Conservation (phyloP, 495 filamentous ascomycete species). For the Thermothielavioides terrestris region DNA sequence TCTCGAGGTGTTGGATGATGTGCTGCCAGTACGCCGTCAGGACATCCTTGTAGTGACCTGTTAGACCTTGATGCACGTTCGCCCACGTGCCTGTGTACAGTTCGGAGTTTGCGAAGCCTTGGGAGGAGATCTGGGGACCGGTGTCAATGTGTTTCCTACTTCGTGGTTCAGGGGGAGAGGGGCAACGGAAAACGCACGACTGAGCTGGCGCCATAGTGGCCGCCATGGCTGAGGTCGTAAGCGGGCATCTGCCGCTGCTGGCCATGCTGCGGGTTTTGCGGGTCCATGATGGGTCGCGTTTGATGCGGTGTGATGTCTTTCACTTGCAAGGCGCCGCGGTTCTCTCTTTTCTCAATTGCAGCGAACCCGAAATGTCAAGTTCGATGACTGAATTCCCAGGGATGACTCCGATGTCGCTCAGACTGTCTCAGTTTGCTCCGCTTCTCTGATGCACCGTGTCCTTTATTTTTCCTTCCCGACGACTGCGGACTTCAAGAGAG, state of each 20-base stretch:
- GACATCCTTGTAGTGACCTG: conserved; percentile 89
- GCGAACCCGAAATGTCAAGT: background rate
- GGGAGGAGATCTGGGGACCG: conserved; percentile 38
- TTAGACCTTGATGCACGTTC: conserved; percentile 94
- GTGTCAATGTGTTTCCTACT: conserved; percentile 1
- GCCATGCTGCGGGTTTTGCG: conserved; percentile 35
- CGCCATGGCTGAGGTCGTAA: conserved; percentile 75
- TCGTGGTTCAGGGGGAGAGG: background rate
- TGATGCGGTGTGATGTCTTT: background rate
- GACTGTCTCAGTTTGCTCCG: background rate
- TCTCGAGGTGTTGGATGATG: conserved; percentile 88
- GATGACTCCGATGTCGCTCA: conserved; percentile 1
- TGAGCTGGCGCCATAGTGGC: conserved; percentile 86
- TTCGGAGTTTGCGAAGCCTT: conserved; percentile 78
- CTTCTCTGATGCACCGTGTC: background rate
- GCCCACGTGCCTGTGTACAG: conserved; percentile 91
- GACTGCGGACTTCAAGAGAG: background rate
- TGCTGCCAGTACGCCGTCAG: conserved; percentile 98
- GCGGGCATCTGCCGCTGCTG: conserved; percentile 38
- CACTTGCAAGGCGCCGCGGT: background rate
- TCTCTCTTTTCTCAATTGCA: background rate
- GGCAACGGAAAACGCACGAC: conserved; percentile 49
- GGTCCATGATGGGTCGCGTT: conserved; percentile 33
- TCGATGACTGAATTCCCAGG: background rate
- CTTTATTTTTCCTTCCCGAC: no score